Evolutionary conservation across 2,329 filamentous ascomycete species (phyloP), one percentile per base, ranked within the genome.

Genomic region (Trichophaea hybrida): DNA sequence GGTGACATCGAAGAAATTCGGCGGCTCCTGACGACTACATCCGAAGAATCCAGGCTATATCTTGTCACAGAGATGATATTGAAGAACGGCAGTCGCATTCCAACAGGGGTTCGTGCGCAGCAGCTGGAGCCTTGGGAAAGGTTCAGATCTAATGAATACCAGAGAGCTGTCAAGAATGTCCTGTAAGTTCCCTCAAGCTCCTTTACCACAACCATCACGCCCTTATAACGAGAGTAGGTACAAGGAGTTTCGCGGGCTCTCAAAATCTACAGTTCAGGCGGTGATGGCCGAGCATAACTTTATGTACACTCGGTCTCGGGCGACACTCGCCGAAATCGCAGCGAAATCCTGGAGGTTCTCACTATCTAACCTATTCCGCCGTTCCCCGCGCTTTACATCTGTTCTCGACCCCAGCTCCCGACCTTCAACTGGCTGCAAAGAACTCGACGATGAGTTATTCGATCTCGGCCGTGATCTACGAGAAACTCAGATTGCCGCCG

Each of bases 211-310:
- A 24, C 24, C 2, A 50, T 8, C 46, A 2, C 46, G 46, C 13
- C 46, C 46, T 10, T 50, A 10, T 17, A 8, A 32, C 46, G 8
- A 56, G 32, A 57, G 50, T 15, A 67, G 64, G 12, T 55, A 81
- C 71, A 79, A 82, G 59, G 87, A 93, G 71, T 93, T 91, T 74
- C 84, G 82, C 67, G 84, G 82, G 17, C 74, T 91, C 46, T 82
- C 84, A 10, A 79, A 80, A 60, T 86, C 85, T 1, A 82, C 85
- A 2, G 85, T 91, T 72, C 81, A 83, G 69, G 86, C 84, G 6
- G 86, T 93, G 6, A 77, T 93, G 52, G 86, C 86, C 54, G 87
- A 93, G 71, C 81, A 79, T 69, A 93, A 93, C 72, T 83, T 86
- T 72, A 85, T 83, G 6, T 93, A 91, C 68, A 80, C 84, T 24